phyloP scores from a whole-genome alignment of 106 monocot species.

The Dendrobium chrysotoxum region DNA sequence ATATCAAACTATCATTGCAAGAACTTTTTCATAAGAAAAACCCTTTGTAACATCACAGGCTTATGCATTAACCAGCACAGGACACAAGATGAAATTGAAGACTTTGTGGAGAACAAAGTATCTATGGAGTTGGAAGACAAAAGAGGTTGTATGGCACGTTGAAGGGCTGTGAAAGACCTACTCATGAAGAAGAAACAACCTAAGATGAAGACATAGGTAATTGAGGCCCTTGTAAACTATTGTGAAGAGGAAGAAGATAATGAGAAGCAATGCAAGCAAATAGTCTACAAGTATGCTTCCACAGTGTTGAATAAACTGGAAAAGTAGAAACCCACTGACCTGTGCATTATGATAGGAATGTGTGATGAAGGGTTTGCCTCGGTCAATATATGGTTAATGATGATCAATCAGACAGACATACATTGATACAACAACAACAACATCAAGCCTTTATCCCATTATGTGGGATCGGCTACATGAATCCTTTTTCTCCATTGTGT shows the following conservation, averaged over 20 bases:
- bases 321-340: conserved; percentile 10
- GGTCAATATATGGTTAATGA: not conserved
- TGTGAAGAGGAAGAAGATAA: conserved; percentile 25
- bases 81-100: not conserved
- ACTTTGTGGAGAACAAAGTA: not conserved
- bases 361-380: conserved; percentile 3
- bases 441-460: too few species aligned
- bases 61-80: not conserved
- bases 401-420: too few species aligned
- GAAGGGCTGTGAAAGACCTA: conserved; percentile 13
- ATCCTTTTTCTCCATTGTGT: too few species aligned
- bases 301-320: conserved; percentile 13
- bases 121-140: not conserved
- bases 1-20: not conserved
- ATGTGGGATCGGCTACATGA: too few species aligned
- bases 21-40: not conserved
- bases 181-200: not conserved
- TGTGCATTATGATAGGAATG: conserved; percentile 22
- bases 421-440: too few species aligned
- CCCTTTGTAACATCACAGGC: conserved; percentile 4
- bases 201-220: conserved; percentile 20
- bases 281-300: conserved; percentile 14
- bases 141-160: conserved; percentile 7
- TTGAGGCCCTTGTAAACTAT: conserved; percentile 17
- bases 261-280: conserved; percentile 21